These are phyloP conservation scores for Epichloe brachyelytri DNA, from an alignment of 2,329 filamentous ascomycete genomes.

Conservation along the genomic window DNA sequence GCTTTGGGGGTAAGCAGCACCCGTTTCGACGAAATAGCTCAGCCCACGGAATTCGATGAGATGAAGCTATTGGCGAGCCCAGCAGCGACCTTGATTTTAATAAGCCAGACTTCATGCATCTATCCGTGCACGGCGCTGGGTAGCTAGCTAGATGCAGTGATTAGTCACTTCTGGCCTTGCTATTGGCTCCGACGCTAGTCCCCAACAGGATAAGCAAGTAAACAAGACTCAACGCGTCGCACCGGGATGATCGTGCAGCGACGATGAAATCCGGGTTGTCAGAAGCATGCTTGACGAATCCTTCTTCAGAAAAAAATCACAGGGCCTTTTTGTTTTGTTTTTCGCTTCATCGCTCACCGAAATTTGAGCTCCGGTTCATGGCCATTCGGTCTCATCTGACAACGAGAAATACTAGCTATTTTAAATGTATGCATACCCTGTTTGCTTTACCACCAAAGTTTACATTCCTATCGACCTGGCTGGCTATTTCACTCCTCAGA, in stretches of 20 bases:
- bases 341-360: too few species aligned
- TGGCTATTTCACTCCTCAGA: neutral
- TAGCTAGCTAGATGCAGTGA: neutral
- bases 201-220: slow-evolving; percentile 25
- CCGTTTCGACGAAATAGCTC: neutral
- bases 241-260: neutral
- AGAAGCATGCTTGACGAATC: neutral
- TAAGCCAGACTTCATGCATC: slow-evolving; percentile 2
- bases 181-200: slow-evolving; percentile 17
- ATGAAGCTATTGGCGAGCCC: slow-evolving; percentile 2
- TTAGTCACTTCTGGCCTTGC: neutral
- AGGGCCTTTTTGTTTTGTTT: too few species aligned
- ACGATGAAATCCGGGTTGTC: neutral
- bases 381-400: neutral
- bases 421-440: slow-evolving; percentile 8
- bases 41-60: neutral
- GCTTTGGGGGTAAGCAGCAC: neutral
- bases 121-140: slow-evolving; percentile 2
- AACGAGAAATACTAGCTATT: neutral
- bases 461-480: neutral
- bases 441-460: slow-evolving; percentile 5
- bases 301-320: neutral
- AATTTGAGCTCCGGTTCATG: neutral
- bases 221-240: slow-evolving; percentile 25
- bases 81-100: neutral